Conservation (phyloP, 1,284 basidiomycete genomes). For the Ceratorhiza oryzae-sativae region DNA sequence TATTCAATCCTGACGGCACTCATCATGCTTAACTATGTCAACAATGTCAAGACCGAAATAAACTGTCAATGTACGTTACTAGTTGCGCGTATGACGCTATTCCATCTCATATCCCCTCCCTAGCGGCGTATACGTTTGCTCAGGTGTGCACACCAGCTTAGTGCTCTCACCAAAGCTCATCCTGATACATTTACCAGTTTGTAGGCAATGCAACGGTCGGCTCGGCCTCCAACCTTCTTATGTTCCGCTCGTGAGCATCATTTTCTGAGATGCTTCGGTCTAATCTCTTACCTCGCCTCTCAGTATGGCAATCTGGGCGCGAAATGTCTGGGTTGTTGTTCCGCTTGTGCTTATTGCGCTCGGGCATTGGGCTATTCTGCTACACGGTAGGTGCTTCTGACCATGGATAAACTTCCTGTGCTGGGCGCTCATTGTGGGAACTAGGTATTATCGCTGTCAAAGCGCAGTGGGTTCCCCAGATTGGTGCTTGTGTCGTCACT, state of each 20-base stretch:
- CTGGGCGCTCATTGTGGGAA: not conserved
- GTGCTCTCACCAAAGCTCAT: not conserved
- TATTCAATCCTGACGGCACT: constrained; percentile 61
- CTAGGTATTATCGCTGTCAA: constrained; percentile 19
- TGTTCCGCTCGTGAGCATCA: constrained; percentile 68
- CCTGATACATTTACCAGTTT: constrained; percentile 63
- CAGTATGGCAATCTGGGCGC: constrained; percentile 75
- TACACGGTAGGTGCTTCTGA: constrained; percentile 62
- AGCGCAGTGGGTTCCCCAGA: constrained; percentile 37
- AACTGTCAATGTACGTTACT: constrained; percentile 16
- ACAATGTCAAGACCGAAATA: constrained; percentile 31
- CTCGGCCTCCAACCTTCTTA: constrained; percentile 79
- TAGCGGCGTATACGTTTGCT: constrained; percentile 8
- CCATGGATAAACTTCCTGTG: constrained; percentile 37
- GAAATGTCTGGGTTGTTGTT: constrained; percentile 63
- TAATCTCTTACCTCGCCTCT: not conserved
- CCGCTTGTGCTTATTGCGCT: constrained; percentile 67
- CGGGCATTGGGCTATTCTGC: constrained; percentile 76
- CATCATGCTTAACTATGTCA: constrained; percentile 31
- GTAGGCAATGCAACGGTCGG: constrained; percentile 75
- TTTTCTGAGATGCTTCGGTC: not conserved
- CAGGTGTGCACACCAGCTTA: not conserved
- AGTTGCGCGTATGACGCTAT: constrained; percentile 61
- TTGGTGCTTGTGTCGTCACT: constrained; percentile 46
- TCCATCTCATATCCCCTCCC: constrained; percentile 63